These are phyloP conservation scores for Fraxinus cuspidata DNA, from an alignment of 257 asterid genomes.

Conservation along the genomic window DNA sequence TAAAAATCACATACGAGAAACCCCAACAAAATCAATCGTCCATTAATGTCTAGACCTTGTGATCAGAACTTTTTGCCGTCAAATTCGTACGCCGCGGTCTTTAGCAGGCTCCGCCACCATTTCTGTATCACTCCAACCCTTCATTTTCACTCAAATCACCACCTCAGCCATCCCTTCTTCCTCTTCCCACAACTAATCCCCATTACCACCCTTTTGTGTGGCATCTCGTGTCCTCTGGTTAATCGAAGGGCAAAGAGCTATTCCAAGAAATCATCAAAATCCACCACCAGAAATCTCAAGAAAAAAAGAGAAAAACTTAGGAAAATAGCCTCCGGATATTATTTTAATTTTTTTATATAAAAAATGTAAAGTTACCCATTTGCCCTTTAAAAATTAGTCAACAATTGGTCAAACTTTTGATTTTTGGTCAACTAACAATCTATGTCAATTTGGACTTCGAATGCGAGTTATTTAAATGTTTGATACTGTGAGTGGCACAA, in stretches of 20 bases:
- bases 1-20: constrained; percentile 40
- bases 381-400: no score
- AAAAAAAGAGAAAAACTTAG: no score
- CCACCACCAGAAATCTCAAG: constrained; percentile 11
- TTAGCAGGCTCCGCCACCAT: constrained; percentile 49
- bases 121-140: constrained; percentile 47
- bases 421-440: no score
- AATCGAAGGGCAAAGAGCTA: constrained; percentile 23
- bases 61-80: constrained; percentile 23
- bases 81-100: constrained; percentile 40
- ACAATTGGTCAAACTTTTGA: no score
- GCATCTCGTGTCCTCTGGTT: constrained; percentile 37
- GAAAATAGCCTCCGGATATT: no score
- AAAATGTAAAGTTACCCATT: no score
- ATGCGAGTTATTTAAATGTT: no score
- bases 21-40: constrained; percentile 25
- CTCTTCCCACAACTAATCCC: constrained; percentile 49
- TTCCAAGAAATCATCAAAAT: constrained; percentile 44
- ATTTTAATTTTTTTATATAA: no score
- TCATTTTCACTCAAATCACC: constrained; percentile 36
- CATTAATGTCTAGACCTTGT: constrained; percentile 36
- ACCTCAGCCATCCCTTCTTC: constrained; percentile 62
- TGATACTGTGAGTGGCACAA: no score
- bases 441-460: no score
- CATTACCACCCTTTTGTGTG: constrained; percentile 21